A percentile compares a stretch with the other conserved stretches of the same genome.
Evolutionary conservation across 305 asterid genomes (phyloP).

Genomic region (Salvia sclarea): DNA sequence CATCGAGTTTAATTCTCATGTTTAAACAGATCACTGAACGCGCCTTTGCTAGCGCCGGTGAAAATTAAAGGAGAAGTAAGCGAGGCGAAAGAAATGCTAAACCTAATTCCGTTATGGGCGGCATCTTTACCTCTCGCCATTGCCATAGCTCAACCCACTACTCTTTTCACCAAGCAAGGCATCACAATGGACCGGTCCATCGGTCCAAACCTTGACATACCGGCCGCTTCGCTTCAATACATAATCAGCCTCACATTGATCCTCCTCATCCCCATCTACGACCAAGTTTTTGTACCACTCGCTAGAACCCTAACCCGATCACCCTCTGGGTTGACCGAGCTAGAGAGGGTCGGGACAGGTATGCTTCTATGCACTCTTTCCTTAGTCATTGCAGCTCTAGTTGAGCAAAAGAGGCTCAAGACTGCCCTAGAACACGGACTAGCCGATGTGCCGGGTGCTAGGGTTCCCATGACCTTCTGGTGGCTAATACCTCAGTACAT

Average conservation of each 20-base stretch:
- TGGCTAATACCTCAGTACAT: constrained; percentile 45
- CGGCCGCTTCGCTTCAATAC: constrained; percentile 44
- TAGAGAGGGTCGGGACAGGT: constrained; percentile 43
- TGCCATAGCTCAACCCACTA: constrained; percentile 36
- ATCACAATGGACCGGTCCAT: constrained; percentile 50
- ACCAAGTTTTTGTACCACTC: constrained; percentile 27
- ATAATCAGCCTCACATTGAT: constrained; percentile 30
- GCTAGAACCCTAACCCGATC: constrained; percentile 26
- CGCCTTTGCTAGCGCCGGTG: constrained; percentile 33
- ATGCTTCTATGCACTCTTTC: constrained; percentile 36
- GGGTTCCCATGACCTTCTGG: constrained; percentile 39
- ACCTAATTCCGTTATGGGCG: constrained; percentile 38
- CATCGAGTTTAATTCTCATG: not conserved
- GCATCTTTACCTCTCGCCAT: constrained; percentile 38
- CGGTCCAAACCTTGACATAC: constrained; percentile 32
- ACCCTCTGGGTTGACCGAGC: constrained; percentile 34
- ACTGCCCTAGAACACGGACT: constrained; percentile 28
- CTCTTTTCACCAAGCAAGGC: constrained; percentile 59
- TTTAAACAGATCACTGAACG: constrained; percentile 34
- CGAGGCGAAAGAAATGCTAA: constrained; percentile 33
- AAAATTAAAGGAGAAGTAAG: constrained; percentile 30
- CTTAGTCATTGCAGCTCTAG: constrained; percentile 38
- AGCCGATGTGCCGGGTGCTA: constrained; percentile 3
- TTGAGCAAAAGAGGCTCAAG: constrained; percentile 40
- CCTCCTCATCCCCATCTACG: constrained; percentile 38